Evolutionary conservation across 768 basidiomycete genomes (phyloP).

Genomic region (Tylopilus plumbeoviolaceoides): DNA sequence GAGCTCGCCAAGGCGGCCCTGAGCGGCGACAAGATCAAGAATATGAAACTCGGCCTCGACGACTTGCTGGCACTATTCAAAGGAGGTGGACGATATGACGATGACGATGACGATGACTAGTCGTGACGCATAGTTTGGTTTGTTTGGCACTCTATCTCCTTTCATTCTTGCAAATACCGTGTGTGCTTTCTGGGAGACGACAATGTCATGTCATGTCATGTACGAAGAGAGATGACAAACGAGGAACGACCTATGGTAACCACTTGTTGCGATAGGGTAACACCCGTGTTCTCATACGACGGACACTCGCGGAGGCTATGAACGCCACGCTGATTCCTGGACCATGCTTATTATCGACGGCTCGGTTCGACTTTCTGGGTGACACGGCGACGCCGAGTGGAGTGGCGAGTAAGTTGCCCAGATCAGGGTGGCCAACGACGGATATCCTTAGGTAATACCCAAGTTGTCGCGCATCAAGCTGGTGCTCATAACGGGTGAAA

Average conservation of each 20-base stretch:
- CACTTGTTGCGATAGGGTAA: not conserved
- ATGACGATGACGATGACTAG: conserved; percentile 33
- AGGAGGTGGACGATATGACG: conserved; percentile 53
- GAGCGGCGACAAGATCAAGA: conserved; percentile 85
- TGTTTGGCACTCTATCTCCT: too few species aligned
- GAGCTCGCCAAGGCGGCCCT: conserved; percentile 79
- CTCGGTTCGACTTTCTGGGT: too few species aligned
- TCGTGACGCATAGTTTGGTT: not conserved
- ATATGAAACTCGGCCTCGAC: conserved; percentile 76
- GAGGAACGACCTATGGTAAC: not conserved
- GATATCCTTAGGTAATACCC: too few species aligned
- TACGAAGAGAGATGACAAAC: not conserved
- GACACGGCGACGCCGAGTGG: not conserved
- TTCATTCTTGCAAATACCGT: too few species aligned
- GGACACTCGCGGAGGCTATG: not conserved
- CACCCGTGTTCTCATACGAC: too few species aligned
- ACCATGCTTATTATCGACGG: not conserved
- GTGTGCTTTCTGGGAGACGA: not conserved
- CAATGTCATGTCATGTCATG: not conserved
- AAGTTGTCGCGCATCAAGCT: not conserved
- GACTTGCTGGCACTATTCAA: conserved; percentile 82
- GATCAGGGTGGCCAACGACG: too few species aligned
- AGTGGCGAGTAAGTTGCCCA: not conserved
- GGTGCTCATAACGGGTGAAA: too few species aligned
- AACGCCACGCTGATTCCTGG: not conserved